phyloP scores from a whole-genome alignment of 2,329 filamentous ascomycete species.

The Colletotrichum sp. region DNA sequence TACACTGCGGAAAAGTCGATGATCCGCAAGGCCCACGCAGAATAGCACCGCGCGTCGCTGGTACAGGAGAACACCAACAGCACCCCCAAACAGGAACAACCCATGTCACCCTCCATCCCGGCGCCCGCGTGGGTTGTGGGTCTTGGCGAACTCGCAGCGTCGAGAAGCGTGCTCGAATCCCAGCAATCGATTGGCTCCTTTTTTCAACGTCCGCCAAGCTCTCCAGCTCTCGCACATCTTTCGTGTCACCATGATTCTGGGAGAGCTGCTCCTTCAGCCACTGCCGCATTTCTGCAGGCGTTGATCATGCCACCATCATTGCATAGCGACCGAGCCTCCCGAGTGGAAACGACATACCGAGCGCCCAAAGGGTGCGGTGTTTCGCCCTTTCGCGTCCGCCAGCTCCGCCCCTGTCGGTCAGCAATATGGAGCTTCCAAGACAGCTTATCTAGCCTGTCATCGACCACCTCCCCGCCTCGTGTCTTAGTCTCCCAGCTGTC shows the following conservation, averaged over 20 bases:
- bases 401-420: neutral
- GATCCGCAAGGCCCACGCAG: too few relatives aligned
- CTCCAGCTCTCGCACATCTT: neutral
- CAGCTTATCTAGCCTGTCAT: neutral
- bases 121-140: neutral
- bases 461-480: neutral
- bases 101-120: slow-evolving; percentile 27
- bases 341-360: neutral
- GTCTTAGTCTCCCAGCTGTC: neutral
- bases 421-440: neutral
- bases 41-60: too few relatives aligned
- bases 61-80: neutral
- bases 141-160: neutral
- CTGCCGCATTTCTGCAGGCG: neutral
- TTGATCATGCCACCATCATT: neutral
- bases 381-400: neutral
- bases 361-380: neutral
- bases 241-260: neutral
- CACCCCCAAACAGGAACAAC: neutral
- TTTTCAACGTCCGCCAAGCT: neutral
- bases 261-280: neutral
- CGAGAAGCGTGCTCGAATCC: slow-evolving; percentile 6
- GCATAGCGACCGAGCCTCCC: neutral
- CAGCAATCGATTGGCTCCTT: neutral
- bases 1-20: too few relatives aligned